phyloP scores from a whole-genome alignment of 441 rosid genomes.

The Erysimum cheiri region DNA sequence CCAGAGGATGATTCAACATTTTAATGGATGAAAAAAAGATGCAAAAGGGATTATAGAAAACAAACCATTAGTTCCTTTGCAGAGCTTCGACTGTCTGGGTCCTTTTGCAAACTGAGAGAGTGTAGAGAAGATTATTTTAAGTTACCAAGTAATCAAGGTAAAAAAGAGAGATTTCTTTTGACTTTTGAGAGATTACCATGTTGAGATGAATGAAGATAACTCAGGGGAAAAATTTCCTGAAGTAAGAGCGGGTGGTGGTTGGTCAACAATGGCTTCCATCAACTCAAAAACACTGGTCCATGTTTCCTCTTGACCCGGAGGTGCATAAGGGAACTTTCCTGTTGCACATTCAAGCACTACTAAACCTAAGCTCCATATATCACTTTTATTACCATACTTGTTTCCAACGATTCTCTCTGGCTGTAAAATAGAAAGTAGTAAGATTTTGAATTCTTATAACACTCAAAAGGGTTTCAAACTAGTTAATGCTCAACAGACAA shows the following conservation, averaged over 20 bases:
- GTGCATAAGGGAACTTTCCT: conserved; percentile 80
- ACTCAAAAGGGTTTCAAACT: neutral
- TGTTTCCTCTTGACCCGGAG: conserved; percentile 65
- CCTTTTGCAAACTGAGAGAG: conserved; percentile 75
- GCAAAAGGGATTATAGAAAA: conserved; percentile 10
- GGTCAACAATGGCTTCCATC: conserved; percentile 86
- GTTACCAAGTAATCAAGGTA: neutral
- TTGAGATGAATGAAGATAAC: conserved; percentile 85
- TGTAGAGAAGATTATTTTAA: conserved; percentile 5
- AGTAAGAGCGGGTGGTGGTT: conserved; percentile 79
- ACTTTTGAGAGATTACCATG: conserved; percentile 63
- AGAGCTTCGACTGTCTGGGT: conserved; percentile 66
- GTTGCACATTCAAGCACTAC: conserved; percentile 90
- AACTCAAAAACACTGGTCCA: conserved; percentile 86
- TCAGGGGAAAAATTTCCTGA: conserved; percentile 74
- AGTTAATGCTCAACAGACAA: neutral
- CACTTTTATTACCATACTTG: conserved; percentile 70
- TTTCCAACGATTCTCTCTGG: conserved; percentile 87
- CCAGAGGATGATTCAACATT: conserved; percentile 22
- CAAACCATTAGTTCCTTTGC: conserved; percentile 61
- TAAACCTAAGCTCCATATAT: conserved; percentile 96
- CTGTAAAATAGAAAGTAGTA: conserved; percentile 45
- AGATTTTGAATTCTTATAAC: neutral
- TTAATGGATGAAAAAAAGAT: neutral
- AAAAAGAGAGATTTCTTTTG: neutral